A percentile compares a stretch with the other conserved stretches of the same genome.
Conservation (phyloP, 2,329 filamentous ascomycete genomes). For the Colletotrichum shisoi region DNA sequence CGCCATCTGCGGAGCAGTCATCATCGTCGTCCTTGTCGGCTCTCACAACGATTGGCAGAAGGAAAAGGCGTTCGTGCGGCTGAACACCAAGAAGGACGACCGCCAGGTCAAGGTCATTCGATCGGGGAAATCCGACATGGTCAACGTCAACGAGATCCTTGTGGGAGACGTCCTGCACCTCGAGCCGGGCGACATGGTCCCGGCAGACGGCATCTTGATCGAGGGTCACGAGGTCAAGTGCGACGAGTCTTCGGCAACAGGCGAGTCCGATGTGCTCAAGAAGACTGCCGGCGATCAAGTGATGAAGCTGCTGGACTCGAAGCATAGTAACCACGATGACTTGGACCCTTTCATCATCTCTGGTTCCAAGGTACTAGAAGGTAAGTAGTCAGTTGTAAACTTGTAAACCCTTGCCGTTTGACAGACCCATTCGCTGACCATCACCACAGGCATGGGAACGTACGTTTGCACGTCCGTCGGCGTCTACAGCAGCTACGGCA, state of each 20-base stretch:
- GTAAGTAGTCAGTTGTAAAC: slow-evolving; percentile 44
- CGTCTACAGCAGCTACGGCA: slow-evolving; percentile 61
- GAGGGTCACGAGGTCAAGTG: slow-evolving; percentile 63
- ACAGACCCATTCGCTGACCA: neutral
- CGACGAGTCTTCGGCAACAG: slow-evolving; percentile 76
- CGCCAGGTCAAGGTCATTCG: slow-evolving; percentile 64
- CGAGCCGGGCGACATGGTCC: slow-evolving; percentile 72
- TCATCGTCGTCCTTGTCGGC: slow-evolving; percentile 63
- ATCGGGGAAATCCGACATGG: slow-evolving; percentile 61
- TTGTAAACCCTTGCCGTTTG: slow-evolving; percentile 45
- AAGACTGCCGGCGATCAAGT: slow-evolving; percentile 69
- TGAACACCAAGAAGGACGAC: slow-evolving; percentile 62
- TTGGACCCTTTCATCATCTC: slow-evolving; percentile 72
- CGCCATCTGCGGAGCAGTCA: slow-evolving; percentile 62
- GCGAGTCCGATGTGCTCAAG: slow-evolving; percentile 75
- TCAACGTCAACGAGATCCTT: slow-evolving; percentile 67
- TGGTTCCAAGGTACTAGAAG: slow-evolving; percentile 59
- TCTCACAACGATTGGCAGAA: slow-evolving; percentile 65
- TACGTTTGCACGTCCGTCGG: slow-evolving; percentile 64
- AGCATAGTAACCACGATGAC: slow-evolving; percentile 47
- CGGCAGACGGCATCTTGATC: slow-evolving; percentile 75
- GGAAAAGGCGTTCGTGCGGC: slow-evolving; percentile 61
- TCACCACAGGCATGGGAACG: slow-evolving; percentile 51
- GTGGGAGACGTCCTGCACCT: slow-evolving; percentile 67
- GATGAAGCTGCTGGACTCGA: slow-evolving; percentile 54